Conservation (phyloP, 305 asterid genomes). For the Fraxinus floribunda region DNA sequence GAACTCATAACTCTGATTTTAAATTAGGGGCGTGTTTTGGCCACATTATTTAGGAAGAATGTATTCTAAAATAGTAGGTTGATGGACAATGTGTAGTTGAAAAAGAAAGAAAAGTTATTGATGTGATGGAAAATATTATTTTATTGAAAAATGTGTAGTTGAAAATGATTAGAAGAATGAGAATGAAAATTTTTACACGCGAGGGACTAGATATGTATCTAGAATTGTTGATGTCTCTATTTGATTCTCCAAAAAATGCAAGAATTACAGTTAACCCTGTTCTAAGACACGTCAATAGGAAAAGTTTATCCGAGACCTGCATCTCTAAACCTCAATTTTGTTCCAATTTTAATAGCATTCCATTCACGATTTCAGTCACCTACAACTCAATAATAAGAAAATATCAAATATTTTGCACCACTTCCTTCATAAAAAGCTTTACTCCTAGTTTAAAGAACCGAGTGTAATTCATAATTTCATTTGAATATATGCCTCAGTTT, state of each 20-base stretch:
- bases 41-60: too few relatives aligned
- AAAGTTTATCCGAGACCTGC: not conserved
- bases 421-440: not conserved
- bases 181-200: too few relatives aligned
- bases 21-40: not conserved
- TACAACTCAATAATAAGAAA: not conserved
- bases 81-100: too few relatives aligned
- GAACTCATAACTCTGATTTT: not conserved
- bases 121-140: too few relatives aligned
- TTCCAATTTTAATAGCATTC: not conserved
- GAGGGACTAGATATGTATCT: not conserved
- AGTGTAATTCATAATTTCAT: not conserved
- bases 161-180: too few relatives aligned
- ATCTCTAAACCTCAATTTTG: not conserved
- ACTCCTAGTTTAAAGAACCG: not conserved
- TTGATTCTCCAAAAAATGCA: not conserved
- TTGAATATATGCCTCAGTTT: not conserved
- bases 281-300: not conserved
- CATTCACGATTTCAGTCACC: not conserved
- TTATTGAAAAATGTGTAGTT: too few relatives aligned
- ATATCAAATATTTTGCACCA: not conserved
- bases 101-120: too few relatives aligned
- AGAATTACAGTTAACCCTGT: not conserved
- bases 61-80: too few relatives aligned
- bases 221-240: not conserved